A percentile compares a stretch with the other conserved stretches of the same genome.
Conservation (phyloP, 176 grass and related monocot species). For the Musa troglodytarum region DNA sequence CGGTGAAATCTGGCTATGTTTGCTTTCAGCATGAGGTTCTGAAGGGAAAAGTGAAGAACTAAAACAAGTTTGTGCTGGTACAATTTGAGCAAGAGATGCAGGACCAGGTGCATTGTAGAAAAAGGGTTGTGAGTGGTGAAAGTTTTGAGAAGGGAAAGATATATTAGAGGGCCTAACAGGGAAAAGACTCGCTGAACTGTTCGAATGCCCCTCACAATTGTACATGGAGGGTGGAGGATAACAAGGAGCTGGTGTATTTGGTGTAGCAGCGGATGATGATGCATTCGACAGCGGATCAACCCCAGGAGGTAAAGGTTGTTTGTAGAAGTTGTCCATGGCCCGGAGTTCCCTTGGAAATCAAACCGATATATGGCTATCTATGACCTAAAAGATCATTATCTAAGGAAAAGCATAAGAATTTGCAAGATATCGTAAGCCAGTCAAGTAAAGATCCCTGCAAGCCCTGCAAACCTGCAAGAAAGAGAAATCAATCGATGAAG, state of each 20-base stretch:
- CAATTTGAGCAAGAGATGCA: neutral
- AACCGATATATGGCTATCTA: neutral
- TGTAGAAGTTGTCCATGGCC: slow-evolving; percentile 34
- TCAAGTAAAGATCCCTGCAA: neutral
- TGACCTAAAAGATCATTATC: neutral
- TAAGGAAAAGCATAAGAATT: neutral
- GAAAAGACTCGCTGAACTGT: slow-evolving; percentile 15
- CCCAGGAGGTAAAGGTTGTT: slow-evolving; percentile 54
- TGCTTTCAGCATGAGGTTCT: neutral
- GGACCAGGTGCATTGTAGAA: neutral
- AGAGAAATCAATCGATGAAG: neutral
- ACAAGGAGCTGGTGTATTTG: slow-evolving; percentile 16
- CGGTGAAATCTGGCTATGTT: neutral
- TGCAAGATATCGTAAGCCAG: neutral
- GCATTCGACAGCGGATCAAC: slow-evolving; percentile 27
- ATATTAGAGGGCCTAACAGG: slow-evolving; percentile 13
- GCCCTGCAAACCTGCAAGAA: neutral
- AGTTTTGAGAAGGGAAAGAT: slow-evolving; percentile 18
- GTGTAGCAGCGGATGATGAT: slow-evolving; percentile 20
- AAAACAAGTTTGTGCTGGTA: neutral
- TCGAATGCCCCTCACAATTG: slow-evolving; percentile 10
- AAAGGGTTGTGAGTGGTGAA: neutral
- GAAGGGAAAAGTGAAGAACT: neutral
- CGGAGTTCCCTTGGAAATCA: neutral
- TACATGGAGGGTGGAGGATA: slow-evolving; percentile 20